These are phyloP conservation scores for Clonostachys rosea DNA, from an alignment of 2,329 filamentous ascomycete species.

Conservation along the genomic window DNA sequence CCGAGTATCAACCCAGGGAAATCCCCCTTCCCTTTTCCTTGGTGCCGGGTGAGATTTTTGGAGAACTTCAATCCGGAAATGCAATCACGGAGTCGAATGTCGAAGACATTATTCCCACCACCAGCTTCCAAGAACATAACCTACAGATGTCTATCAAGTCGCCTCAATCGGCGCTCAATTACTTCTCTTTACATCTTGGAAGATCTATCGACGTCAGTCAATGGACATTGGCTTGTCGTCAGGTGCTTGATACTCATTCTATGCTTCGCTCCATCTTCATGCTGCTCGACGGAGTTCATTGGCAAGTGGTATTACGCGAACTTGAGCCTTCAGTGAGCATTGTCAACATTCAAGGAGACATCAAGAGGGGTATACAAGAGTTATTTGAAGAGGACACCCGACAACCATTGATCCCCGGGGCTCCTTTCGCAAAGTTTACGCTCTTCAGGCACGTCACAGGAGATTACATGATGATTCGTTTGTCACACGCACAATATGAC, in stretches of 20 bases:
- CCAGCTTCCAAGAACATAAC: conserved; percentile 1
- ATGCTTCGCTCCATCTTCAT: conserved; percentile 9
- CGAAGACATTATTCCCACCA: conserved; percentile 2
- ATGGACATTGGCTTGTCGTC: conserved; percentile 1
- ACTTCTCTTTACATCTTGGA: conserved; percentile 7
- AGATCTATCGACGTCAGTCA: conserved; percentile 5
- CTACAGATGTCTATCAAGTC: too few relatives aligned
- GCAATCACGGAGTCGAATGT: background rate
- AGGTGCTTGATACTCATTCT: background rate
- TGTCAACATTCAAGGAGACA: background rate
- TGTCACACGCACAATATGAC: conserved; percentile 13
- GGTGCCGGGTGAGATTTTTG: too few relatives aligned
- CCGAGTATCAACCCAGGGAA: too few relatives aligned
- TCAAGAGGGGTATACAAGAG: background rate
- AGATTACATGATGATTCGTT: conserved; percentile 5
- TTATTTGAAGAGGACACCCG: background rate
- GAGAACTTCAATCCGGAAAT: too few relatives aligned
- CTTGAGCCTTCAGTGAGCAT: background rate
- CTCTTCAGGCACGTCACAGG: background rate
- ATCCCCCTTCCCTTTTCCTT: too few relatives aligned
- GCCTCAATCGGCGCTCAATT: conserved; percentile 1
- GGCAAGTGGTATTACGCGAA: conserved; percentile 6
- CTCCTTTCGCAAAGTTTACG: background rate
- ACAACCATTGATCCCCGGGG: background rate
- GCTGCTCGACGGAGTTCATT: conserved; percentile 4